Percentiles rank a stretch among this genome's conserved stretches.
These are phyloP conservation scores for Pythium monospermum DNA, from an alignment of 352 stramenopile species.

Conservation along the genomic window DNA sequence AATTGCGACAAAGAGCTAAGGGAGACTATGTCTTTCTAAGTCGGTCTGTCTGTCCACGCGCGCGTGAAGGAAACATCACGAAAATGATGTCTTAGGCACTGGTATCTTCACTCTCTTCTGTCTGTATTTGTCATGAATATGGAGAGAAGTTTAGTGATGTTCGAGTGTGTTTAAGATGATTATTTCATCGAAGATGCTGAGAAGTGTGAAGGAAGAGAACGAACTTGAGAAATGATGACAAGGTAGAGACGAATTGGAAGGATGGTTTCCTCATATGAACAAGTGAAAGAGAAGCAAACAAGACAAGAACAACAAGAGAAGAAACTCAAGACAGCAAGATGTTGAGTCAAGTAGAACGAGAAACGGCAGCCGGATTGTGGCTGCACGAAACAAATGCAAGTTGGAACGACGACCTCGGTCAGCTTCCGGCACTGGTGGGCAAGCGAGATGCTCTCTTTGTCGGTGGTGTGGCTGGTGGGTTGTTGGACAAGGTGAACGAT, in stretches of 20 bases:
- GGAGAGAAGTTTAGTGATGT: constrained; percentile 5
- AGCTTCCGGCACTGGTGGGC: constrained; percentile 24
- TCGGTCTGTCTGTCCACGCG: constrained; percentile 65
- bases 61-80: constrained; percentile 43
- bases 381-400: constrained; percentile 43
- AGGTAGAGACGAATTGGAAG: constrained; percentile 71
- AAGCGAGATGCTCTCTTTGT: constrained; percentile 19
- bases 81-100: constrained; percentile 57
- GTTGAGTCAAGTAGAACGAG: constrained; percentile 47
- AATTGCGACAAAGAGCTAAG: constrained; percentile 68
- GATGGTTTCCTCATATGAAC: constrained; percentile 79
- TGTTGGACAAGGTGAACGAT: constrained; percentile 68
- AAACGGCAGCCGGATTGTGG: constrained; percentile 50
- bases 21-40: constrained; percentile 89
- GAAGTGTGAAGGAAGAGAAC: constrained; percentile 59
- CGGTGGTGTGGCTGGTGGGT: constrained; percentile 10
- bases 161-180: not conserved
- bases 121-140: constrained; percentile 49
- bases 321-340: constrained; percentile 34
- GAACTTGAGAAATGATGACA: constrained; percentile 75
- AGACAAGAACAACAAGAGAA: constrained; percentile 43
- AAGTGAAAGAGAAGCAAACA: constrained; percentile 55
- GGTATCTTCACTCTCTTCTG: constrained; percentile 43
- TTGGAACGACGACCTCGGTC: constrained; percentile 42
- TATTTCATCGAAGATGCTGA: not conserved